Conservation (phyloP, 2,329 filamentous ascomycete species). For the Bertia moriformis region DNA sequence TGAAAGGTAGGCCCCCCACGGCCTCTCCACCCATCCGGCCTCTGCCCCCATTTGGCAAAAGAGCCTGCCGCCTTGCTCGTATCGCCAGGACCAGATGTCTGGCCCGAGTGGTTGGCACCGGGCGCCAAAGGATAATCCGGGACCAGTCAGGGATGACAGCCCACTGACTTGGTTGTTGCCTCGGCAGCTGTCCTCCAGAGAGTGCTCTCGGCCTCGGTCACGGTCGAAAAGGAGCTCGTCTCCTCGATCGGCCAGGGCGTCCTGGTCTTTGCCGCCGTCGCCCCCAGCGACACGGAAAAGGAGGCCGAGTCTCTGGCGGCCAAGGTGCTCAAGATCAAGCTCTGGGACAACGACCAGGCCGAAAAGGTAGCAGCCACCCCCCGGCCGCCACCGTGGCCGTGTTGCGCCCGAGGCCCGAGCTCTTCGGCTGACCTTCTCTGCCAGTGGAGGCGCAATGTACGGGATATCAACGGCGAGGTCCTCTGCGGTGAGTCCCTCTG, state of each 20-base stretch:
- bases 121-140: too few species aligned
- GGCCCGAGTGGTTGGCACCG: too few species aligned
- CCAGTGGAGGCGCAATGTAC: constrained; percentile 80
- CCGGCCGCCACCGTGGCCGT: too few species aligned
- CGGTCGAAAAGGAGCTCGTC: constrained; percentile 77
- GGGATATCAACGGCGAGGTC: constrained; percentile 78
- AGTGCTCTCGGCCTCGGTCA: constrained; percentile 88
- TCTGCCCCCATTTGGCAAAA: too few species aligned
- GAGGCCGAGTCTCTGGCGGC: constrained; percentile 71
- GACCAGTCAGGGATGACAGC: constrained; percentile 1
- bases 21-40: too few species aligned
- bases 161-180: constrained; percentile 7
- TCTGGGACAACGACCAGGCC: constrained; percentile 72
- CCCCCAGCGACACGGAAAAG: constrained; percentile 77
- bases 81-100: too few species aligned
- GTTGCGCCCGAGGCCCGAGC: background rate
- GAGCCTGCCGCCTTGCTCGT: too few species aligned
- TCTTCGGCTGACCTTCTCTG: constrained; percentile 6
- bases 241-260: constrained; percentile 84
- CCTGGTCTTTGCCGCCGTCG: constrained; percentile 81
- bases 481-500: constrained; percentile 61
- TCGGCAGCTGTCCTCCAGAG: constrained; percentile 86
- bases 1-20: too few species aligned
- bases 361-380: background rate
- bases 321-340: constrained; percentile 76